Evolutionary conservation across 129 eudicot genomes (phyloP).

Genomic region (Dittrichia graveolens): DNA sequence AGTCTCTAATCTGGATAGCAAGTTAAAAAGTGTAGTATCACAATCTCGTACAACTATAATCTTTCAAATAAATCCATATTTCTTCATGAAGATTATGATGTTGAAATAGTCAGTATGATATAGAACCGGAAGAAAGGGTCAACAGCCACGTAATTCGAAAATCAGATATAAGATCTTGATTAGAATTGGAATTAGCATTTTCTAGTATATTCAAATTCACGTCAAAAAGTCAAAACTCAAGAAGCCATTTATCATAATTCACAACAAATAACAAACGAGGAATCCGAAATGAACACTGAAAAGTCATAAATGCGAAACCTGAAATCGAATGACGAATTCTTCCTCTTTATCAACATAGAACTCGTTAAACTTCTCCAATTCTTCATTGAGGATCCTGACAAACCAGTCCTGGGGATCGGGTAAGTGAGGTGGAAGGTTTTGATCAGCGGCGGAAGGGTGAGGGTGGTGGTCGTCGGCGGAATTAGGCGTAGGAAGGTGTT

Average conservation of each 20-base stretch:
- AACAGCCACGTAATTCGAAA: constrained; percentile 6
- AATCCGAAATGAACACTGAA: background rate
- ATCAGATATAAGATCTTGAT: background rate
- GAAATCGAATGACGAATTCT: constrained; percentile 80
- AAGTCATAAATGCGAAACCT: constrained; percentile 41
- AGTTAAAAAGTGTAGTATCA: background rate
- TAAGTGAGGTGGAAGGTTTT: constrained; percentile 23
- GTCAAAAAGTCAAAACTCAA: background rate
- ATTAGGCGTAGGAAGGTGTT: constrained; percentile 47
- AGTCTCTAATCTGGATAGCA: background rate
- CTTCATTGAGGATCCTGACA: constrained; percentile 66
- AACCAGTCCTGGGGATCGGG: constrained; percentile 75
- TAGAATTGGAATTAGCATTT: background rate
- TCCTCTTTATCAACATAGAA: constrained; percentile 95
- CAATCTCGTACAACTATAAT: constrained; percentile 14
- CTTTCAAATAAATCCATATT: background rate
- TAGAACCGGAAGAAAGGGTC: constrained; percentile 2
- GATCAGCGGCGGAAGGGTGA: constrained; percentile 23
- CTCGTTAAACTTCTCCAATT: constrained; percentile 83
- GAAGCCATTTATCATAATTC: background rate
- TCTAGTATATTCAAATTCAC: background rate
- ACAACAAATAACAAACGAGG: background rate
- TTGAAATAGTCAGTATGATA: background rate
- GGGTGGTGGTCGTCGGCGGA: constrained; percentile 25
- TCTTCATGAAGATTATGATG: constrained; percentile 10